A percentile compares a stretch with the other conserved stretches of the same genome.
These are phyloP conservation scores for Neurospora sp. DNA, from an alignment of 495 filamentous ascomycete species.

Conservation along the genomic window DNA sequence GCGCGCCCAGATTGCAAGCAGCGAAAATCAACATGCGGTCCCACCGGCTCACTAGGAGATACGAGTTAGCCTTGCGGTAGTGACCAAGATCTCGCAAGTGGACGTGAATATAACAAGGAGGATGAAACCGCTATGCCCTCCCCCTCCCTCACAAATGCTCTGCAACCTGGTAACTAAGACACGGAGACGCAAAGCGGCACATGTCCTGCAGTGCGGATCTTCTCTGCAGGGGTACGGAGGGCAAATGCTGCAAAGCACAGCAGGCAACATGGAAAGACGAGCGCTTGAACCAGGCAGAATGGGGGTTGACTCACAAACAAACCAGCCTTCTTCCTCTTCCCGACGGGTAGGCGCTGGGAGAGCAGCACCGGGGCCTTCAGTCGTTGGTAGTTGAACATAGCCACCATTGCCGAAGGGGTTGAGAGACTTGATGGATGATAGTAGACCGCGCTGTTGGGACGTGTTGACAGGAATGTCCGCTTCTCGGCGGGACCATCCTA, in stretches of 20 bases:
- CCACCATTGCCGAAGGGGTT: conserved; percentile 86
- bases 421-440: conserved; percentile 71
- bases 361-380: conserved; percentile 72
- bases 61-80: conserved; percentile 22
- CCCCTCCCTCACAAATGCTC: neutral
- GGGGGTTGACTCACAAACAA: conserved; percentile 72
- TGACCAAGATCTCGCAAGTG: neutral
- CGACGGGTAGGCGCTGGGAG: conserved; percentile 75
- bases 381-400: conserved; percentile 86
- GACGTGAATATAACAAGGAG: neutral
- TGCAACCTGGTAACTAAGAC: conserved; percentile 19
- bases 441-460: conserved; percentile 56
- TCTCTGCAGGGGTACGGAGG: conserved; percentile 16
- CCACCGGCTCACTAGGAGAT: conserved; percentile 83
- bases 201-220: conserved; percentile 23
- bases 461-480: conserved; percentile 72
- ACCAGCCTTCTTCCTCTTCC: conserved; percentile 92
- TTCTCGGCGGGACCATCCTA: conserved; percentile 90
- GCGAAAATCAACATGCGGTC: conserved; percentile 87
- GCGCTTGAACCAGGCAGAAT: conserved; percentile 4
- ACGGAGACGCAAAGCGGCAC: conserved; percentile 28
- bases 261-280: conserved; percentile 5
- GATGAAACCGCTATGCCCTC: conserved; percentile 8
- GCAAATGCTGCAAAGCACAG: conserved; percentile 23
- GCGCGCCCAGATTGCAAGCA: conserved; percentile 82